Evolutionary conservation across 257 asterid genomes (phyloP).

Genomic region (Avicennia marina): DNA sequence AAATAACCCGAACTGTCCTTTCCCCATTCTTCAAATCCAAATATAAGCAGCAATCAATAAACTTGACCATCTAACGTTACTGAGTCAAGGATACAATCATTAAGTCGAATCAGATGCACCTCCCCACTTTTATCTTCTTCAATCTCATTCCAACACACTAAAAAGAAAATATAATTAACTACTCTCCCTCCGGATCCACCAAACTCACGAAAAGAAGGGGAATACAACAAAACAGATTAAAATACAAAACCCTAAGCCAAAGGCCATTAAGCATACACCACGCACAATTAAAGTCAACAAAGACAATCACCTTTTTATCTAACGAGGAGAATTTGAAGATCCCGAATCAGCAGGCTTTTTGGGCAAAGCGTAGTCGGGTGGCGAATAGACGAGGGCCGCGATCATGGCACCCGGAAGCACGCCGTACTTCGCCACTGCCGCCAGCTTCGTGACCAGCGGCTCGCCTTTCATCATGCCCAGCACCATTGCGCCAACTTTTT

Average conservation of each 20-base stretch:
- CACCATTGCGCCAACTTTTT: conserved; percentile 27
- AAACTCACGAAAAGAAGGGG: neutral
- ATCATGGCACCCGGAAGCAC: conserved; percentile 52
- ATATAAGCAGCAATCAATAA: neutral
- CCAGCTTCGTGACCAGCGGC: conserved; percentile 50
- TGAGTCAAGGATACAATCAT: neutral
- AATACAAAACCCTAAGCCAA: conserved; percentile 15
- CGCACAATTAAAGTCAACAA: conserved; percentile 7
- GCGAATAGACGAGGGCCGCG: conserved; percentile 46
- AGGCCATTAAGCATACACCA: neutral
- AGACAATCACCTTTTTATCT: conserved; percentile 5
- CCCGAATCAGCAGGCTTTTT: conserved; percentile 20
- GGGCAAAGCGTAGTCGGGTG: conserved; percentile 36
- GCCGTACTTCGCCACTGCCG: conserved; percentile 43
- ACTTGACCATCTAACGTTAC: neutral
- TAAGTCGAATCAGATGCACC: neutral
- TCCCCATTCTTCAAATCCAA: neutral
- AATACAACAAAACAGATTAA: neutral
- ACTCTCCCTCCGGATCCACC: neutral
- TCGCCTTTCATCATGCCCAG: conserved; percentile 40
- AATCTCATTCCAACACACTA: neutral
- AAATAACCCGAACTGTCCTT: neutral
- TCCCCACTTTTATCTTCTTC: neutral
- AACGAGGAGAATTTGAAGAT: conserved; percentile 13
- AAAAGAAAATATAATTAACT: neutral